These are phyloP conservation scores for Ogataea henricii DNA, from an alignment of 805 yeast genomes.

Conservation along the genomic window DNA sequence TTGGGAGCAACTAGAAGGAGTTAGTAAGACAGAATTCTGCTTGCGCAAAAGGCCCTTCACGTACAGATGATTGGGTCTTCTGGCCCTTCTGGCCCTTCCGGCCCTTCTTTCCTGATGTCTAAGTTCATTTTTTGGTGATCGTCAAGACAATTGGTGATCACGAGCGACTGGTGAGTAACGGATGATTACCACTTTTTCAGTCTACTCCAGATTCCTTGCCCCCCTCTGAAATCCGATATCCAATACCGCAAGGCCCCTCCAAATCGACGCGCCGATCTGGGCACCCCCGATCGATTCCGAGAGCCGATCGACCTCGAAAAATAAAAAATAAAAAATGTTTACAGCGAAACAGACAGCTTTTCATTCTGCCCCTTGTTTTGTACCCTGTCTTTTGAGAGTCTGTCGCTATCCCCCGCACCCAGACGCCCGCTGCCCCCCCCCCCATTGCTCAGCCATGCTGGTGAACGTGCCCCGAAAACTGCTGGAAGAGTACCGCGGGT, in stretches of 20 bases:
- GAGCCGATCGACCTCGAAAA: conserved; percentile 7
- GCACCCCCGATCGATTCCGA: conserved; percentile 1
- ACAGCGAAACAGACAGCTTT: background rate
- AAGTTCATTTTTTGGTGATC: conserved; percentile 21
- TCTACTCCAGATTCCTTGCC: background rate
- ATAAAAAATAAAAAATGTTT: background rate
- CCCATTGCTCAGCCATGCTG: conserved; percentile 3
- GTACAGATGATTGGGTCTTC: conserved; percentile 34
- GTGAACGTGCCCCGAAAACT: conserved; percentile 8
- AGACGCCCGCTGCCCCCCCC: background rate
- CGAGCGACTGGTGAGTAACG: background rate
- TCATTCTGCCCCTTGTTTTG: background rate
- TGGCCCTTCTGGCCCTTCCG: conserved; percentile 30
- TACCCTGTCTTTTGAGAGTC: too few species aligned
- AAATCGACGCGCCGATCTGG: conserved; percentile 1
- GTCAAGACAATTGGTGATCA: too few species aligned
- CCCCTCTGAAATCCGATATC: background rate
- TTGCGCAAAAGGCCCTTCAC: too few species aligned
- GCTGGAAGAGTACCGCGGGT: conserved; percentile 17
- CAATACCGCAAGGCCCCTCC: background rate
- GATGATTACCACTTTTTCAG: background rate
- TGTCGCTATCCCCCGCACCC: too few species aligned
- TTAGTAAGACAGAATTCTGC: conserved; percentile 5
- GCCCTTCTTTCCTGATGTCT: conserved; percentile 23
- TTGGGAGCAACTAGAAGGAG: conserved; percentile 65